Conservation (phyloP, 176 grass and related monocot species). For the Canna indica region DNA sequence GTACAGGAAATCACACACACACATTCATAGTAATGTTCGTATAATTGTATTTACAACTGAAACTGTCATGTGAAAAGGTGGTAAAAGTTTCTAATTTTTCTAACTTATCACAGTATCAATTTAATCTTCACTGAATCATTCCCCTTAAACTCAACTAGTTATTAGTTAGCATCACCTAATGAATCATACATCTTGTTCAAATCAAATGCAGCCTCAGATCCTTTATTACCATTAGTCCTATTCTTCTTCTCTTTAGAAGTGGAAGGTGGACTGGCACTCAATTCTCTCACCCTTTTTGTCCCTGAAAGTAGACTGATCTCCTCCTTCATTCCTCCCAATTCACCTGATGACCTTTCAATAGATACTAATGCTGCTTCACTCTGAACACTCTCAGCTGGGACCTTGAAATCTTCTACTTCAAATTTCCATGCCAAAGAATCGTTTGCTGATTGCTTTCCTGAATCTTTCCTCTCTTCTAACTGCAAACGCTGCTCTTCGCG, state of each 20-base stretch:
- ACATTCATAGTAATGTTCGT: too few relatives aligned
- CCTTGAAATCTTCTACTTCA: constrained; percentile 24
- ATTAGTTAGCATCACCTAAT: neutral
- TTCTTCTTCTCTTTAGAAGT: neutral
- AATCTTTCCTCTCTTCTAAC: constrained; percentile 6
- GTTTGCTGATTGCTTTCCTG: constrained; percentile 14
- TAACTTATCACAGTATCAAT: too few relatives aligned
- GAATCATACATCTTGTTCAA: neutral
- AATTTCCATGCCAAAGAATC: constrained; percentile 14
- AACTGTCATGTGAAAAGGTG: too few relatives aligned
- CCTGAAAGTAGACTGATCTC: neutral
- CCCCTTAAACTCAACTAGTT: neutral
- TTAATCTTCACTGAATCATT: too few relatives aligned
- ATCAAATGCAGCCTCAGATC: neutral
- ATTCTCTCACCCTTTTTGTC: constrained; percentile 1
- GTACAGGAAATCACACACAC: too few relatives aligned
- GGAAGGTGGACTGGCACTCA: neutral
- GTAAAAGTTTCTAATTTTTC: too few relatives aligned
- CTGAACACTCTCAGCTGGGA: neutral
- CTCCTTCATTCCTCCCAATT: neutral
- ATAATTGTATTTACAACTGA: too few relatives aligned
- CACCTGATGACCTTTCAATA: neutral
- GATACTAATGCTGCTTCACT: neutral
- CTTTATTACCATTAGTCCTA: neutral
- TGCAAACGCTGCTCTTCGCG: constrained; percentile 14